These are phyloP conservation scores for Penicillium mononematosum DNA, from an alignment of 495 filamentous ascomycete genomes.

Conservation along the genomic window DNA sequence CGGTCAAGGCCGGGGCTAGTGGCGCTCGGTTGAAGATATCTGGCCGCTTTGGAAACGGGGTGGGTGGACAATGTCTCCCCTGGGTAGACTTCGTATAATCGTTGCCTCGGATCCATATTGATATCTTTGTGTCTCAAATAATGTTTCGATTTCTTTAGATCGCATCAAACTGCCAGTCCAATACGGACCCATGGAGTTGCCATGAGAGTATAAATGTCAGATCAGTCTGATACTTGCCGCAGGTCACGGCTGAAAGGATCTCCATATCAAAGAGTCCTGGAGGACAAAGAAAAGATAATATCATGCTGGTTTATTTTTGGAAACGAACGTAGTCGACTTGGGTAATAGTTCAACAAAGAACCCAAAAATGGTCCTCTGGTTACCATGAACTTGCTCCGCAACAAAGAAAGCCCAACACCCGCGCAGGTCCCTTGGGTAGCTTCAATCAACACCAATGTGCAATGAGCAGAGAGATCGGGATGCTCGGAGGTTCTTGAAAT, in stretches of 20 bases:
- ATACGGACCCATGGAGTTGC: not conserved
- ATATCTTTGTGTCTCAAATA: not conserved
- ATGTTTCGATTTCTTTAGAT: too few species aligned
- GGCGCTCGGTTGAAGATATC: constrained; percentile 22
- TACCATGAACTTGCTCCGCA: not conserved
- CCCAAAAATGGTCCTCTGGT: not conserved
- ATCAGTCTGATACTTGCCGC: not conserved
- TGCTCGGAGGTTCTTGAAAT: not conserved
- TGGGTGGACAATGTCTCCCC: constrained; percentile 9
- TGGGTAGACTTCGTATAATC: constrained; percentile 1
- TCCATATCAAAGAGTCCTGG: not conserved
- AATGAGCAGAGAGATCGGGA: not conserved
- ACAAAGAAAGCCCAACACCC: not conserved
- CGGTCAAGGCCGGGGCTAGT: constrained; percentile 17
- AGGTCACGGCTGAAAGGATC: not conserved
- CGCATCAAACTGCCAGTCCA: not conserved
- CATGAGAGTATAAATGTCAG: not conserved
- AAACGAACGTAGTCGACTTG: not conserved
- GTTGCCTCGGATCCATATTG: not conserved
- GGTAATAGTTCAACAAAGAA: not conserved
- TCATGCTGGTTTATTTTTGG: not conserved
- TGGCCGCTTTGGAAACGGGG: constrained; percentile 24
- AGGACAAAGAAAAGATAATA: not conserved
- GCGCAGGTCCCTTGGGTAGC: not conserved
- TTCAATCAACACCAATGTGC: not conserved